phyloP scores from a whole-genome alignment of 2,329 filamentous ascomycete species.

The Sarocladium brachiariae region DNA sequence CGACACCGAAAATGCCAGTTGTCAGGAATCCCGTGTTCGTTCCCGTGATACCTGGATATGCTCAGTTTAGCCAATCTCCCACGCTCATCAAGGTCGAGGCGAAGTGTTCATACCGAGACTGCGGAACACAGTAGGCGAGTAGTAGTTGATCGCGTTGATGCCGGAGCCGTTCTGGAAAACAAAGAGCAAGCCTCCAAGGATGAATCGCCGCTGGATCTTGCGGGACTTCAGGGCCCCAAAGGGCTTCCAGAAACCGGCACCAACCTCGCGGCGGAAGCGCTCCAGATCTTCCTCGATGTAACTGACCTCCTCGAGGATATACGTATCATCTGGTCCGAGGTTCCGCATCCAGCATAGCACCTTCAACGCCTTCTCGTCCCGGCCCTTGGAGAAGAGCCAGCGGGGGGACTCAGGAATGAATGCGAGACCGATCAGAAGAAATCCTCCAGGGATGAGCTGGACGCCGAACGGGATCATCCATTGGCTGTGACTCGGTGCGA shows the following conservation, averaged over 20 bases:
- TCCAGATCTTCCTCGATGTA: constrained; percentile 66
- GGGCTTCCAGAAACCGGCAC: constrained; percentile 68
- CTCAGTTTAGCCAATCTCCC: no score
- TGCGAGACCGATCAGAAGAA: constrained; percentile 52
- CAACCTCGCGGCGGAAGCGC: constrained; percentile 54
- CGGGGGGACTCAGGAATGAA: constrained; percentile 61
- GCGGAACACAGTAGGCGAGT: constrained; percentile 35
- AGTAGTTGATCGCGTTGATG: constrained; percentile 77
- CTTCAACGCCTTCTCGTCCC: constrained; percentile 50
- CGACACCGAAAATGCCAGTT: constrained; percentile 56
- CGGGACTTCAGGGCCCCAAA: constrained; percentile 51
- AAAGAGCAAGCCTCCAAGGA: constrained; percentile 68
- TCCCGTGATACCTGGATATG: constrained; percentile 25
- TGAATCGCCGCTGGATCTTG: constrained; percentile 62
- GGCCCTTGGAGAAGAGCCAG: constrained; percentile 60
- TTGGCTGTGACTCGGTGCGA: constrained; percentile 41
- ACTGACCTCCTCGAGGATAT: constrained; percentile 67
- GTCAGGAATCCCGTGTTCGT: constrained; percentile 41
- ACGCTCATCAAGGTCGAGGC: no score
- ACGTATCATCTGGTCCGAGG: constrained; percentile 47
- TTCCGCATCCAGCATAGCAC: constrained; percentile 60
- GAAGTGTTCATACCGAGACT: constrained; percentile 25
- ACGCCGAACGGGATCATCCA: constrained; percentile 62
- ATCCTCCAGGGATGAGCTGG: constrained; percentile 59
- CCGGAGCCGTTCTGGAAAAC: constrained; percentile 66